Evolutionary conservation across 2,329 filamentous ascomycete genomes (phyloP).

Genomic region (Xylaria digitata): DNA sequence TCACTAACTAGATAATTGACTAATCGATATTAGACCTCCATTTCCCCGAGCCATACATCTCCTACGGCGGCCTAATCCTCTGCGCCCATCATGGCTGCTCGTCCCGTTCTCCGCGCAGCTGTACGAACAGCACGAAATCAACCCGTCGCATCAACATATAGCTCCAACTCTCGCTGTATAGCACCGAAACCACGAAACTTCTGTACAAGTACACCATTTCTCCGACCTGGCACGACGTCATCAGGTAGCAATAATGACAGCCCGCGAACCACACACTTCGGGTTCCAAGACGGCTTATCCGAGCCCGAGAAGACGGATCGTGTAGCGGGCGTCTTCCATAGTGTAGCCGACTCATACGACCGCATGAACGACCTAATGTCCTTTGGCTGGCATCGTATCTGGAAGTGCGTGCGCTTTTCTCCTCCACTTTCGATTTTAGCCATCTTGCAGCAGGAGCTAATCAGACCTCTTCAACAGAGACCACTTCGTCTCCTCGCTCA

Average conservation of each 20-base stretch:
- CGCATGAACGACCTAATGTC: slow-evolving; percentile 99
- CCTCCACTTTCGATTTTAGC: background rate
- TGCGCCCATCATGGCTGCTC: slow-evolving; percentile 45
- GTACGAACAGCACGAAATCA: slow-evolving; percentile 38
- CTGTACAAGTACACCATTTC: slow-evolving; percentile 41
- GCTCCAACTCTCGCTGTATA: slow-evolving; percentile 14
- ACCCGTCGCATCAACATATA: slow-evolving; percentile 25
- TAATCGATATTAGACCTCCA: background rate
- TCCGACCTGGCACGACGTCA: slow-evolving; percentile 39
- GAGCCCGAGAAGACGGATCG: slow-evolving; percentile 77
- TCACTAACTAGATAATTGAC: background rate
- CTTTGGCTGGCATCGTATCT: slow-evolving; percentile 92
- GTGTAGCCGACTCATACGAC: slow-evolving; percentile 93
- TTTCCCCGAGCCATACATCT: background rate
- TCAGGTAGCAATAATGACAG: slow-evolving; percentile 30
- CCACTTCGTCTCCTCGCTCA: slow-evolving; percentile 91
- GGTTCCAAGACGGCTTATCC: slow-evolving; percentile 81
- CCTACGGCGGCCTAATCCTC: slow-evolving; percentile 1
- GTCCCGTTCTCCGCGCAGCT: slow-evolving; percentile 44
- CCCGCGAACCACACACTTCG: slow-evolving; percentile 82
- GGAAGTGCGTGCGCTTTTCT: slow-evolving; percentile 70
- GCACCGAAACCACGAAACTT: slow-evolving; percentile 38
- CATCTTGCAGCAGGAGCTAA: background rate
- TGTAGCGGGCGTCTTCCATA: slow-evolving; percentile 93
- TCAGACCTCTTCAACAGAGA: slow-evolving; percentile 63